Conservation (phyloP, 1,284 basidiomycete genomes). For the Chalciporus sp. region DNA sequence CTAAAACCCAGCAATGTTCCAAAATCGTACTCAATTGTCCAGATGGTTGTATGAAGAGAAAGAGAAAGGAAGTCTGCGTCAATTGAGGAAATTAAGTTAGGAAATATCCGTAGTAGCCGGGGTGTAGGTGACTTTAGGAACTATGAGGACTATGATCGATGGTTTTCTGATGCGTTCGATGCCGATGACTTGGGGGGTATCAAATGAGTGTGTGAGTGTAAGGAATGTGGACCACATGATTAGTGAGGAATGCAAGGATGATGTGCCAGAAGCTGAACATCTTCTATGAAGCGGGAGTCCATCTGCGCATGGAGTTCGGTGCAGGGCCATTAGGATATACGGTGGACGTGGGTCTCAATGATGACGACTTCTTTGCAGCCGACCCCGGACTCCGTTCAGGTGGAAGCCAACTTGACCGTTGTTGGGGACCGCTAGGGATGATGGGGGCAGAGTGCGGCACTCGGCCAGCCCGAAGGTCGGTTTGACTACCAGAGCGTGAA, state of each 20-base stretch:
- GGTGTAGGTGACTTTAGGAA: constrained; percentile 17
- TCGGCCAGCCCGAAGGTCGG: constrained; percentile 18
- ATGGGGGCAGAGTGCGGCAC: constrained; percentile 5
- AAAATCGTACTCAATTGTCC: constrained; percentile 25
- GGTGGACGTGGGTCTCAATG: constrained; percentile 20
- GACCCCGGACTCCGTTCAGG: constrained; percentile 12
- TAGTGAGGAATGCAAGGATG: constrained; percentile 10
- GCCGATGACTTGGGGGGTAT: constrained; percentile 29
- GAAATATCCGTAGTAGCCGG: constrained; percentile 28
- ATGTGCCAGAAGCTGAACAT: not conserved
- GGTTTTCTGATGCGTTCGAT: constrained; percentile 17
- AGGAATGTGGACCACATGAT: constrained; percentile 17
- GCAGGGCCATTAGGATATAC: constrained; percentile 16
- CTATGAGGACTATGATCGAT: constrained; percentile 14
- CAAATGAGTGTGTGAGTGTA: constrained; percentile 31
- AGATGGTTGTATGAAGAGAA: constrained; percentile 9
- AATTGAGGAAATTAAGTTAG: constrained; percentile 20
- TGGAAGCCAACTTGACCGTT: constrained; percentile 30
- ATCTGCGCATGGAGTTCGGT: constrained; percentile 19
- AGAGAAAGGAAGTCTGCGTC: constrained; percentile 8
- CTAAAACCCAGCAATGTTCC: constrained; percentile 13
- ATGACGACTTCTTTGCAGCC: constrained; percentile 9
- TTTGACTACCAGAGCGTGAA: constrained; percentile 19
- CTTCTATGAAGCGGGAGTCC: constrained; percentile 27
- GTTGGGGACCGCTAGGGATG: constrained; percentile 16